Evolutionary conservation across 1,284 basidiomycete species (phyloP), one percentile per base, ranked within the genome.

Genomic region (Cerrena zonata): DNA sequence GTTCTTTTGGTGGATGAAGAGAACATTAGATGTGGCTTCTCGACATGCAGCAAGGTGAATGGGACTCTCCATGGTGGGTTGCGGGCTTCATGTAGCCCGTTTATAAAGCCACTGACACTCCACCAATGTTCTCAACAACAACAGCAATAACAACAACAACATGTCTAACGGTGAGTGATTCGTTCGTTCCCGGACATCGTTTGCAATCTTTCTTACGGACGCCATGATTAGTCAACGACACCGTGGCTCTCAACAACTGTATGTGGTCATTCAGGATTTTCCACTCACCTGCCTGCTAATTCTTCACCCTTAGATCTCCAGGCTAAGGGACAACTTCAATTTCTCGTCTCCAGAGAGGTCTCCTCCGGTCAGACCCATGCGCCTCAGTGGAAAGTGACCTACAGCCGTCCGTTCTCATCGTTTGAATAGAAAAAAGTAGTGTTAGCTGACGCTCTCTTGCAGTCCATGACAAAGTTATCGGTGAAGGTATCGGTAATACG

Each of bases 281-380:
- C 4, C 22, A 40, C 19, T 41, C 19, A 4, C 19, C 40, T 5
- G 44, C 21, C 24, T 24, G 15, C 41, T 42, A 15, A 42, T 13
- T 15, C 7, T 5, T 42, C 13, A 10, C 23, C 26, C 13, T 15
- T 56, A 85, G 84, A 80, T 61, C 69, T 86, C 22, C 81, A 84
- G 60, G 63, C 62, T 19, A 65, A 63, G 45, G 67, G 68, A 12
- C 66, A 67, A 34, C 58, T 70, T 23, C 45, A 73, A 24, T 60
- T 74, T 25, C 69, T 85, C 22, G 78, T 72, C 57, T 86, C 82
- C 82, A 58, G 68, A 24, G 79, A 84, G 41, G 69, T 67, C 0
- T 62, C 58, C 4, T 60, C 64, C 18, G 82, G 81, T 0, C 70
- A 70, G 0, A 67, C 67, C n/a, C 72, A 82, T 53, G 65, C 64